Base-by-base conservation (phyloP, 2,329 filamentous ascomycete species). In the Phoma sp. region DNA sequence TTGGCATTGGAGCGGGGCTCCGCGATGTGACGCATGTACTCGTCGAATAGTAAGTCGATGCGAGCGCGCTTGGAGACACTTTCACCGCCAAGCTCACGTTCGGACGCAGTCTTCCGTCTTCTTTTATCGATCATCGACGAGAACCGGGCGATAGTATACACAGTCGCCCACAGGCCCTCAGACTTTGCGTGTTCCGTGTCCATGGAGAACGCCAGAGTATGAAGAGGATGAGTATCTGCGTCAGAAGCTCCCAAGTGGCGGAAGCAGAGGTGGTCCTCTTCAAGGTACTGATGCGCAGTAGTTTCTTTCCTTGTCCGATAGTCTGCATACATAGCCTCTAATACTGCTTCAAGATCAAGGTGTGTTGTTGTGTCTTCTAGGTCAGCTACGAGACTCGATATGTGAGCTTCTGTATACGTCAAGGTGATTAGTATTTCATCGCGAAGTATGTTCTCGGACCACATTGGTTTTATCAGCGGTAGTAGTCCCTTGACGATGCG, bases 341-440 rank as follows among this genome's bases (percentile, higher is more conserved):
- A 71, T 2, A 97, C 74, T n/a, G 84, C 83, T 60, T 88, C 85
- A 6, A 96, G 62, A 41, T 71, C 65, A 51, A 70, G 63, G 57
- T 70, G 74, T 62, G 64, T 56, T 21, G 59, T 51, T 6, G 68
- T 61, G 40, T 68, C 65, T 31, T 68, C 57, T 36, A 51, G 39
- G 24, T 68, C 57, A 40, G 55, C 53, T 27, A 78, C 63, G 2
- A 74, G 60, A 32, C 67, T 69, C 7, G 65, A 57, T 17, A 81
- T 64, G 48, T 79, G 79, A 17, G 75, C 69, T 55, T 76, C 76
- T 29, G 87, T 80, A n/a, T 85, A 79, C 58, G 90, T 86, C 25
- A 96, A 78, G 1, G 86, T 85, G 62, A 87, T 87, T 31, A 96
- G 80, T 72, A 96, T 89, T 55, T 81, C 91, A 61, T 94, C 90